Base-by-base conservation (phyloP, 768 basidiomycete species). In the Clavulina sp. region DNA sequence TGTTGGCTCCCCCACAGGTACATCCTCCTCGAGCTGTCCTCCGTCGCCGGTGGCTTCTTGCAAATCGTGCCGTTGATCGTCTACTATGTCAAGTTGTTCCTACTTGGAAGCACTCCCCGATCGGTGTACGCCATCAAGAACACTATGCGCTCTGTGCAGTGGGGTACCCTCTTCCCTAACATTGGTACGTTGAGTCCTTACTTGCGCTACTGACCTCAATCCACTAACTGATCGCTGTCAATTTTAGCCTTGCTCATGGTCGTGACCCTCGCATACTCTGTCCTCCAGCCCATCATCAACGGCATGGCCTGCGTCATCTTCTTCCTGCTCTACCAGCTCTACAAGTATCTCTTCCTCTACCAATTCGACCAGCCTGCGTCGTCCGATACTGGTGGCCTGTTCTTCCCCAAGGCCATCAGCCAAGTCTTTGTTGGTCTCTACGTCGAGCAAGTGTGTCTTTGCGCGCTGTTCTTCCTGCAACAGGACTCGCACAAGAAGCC, bases 391-490 rank as follows among this genome's bases (percentile, higher is more conserved):
- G 93, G 93, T 33, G 95, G 95, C 0, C 62, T 86, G 47, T 97
- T 95, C 72, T 97, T 89, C 73, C 92, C 92, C 23, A 85, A 81
- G 65, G 93, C 95, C 3, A 76, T 97, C 26, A 79, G 85, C 47
- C 95, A 97, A 60, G 61, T 93, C 29, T 96, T 97, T 57, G 87
- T 91, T 21, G 95, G 93, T 2, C 59, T 97, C 62, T 99, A 99
- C 62, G 73, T 99, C 41, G 77, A 92, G 63, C 81, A 95, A 62
- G 60, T 96, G 47, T 89, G 84, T 62, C 69, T 95, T 32, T 73
- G 75, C 30, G 85, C 84, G 3, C 67, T 96, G 55, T 95, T 97
- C 75, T 96, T 99, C 80, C 73, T 99, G 5, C 76, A 81, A 1
- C 69, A 67, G 50, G 66, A 88, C 57, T 59, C 66, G 23, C 67